A percentile compares a stretch with the other conserved stretches of the same genome.
Evolutionary conservation across 495 filamentous ascomycete genomes (phyloP).

Genomic region (Aspergillus coremiiformis): DNA sequence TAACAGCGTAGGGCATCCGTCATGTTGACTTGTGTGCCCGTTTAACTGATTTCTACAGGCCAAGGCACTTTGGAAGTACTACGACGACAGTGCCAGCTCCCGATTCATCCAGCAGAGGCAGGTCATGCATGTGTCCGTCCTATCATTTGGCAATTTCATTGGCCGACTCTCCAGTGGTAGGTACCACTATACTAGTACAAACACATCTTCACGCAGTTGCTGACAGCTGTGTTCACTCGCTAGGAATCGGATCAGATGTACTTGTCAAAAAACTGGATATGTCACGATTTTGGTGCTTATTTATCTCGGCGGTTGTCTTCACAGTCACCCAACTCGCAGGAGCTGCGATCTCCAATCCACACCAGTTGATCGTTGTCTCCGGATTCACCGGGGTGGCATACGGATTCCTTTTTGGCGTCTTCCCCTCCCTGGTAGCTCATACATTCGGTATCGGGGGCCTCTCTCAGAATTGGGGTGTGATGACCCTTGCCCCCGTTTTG

Average conservation of each 20-base stretch:
- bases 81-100: conserved; percentile 62
- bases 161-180: conserved; percentile 72
- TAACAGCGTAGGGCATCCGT: conserved; percentile 58
- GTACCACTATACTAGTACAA: conserved; percentile 8
- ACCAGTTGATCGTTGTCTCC: conserved; percentile 70
- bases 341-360: conserved; percentile 69
- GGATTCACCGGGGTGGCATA: conserved; percentile 81
- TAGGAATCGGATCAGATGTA: conserved; percentile 83
- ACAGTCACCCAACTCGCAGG: conserved; percentile 73
- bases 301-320: conserved; percentile 70
- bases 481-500: conserved; percentile 80
- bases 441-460: conserved; percentile 87
- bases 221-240: background rate
- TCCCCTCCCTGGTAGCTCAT: conserved; percentile 84
- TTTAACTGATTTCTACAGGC: conserved; percentile 32
- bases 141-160: conserved; percentile 76
- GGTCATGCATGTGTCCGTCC: conserved; percentile 85
- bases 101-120: conserved; percentile 77
- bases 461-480: conserved; percentile 86
- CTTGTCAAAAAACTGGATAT: conserved; percentile 71
- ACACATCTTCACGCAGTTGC: background rate
- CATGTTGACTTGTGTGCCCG: background rate
- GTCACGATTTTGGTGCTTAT: conserved; percentile 84
- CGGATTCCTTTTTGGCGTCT: conserved; percentile 91
- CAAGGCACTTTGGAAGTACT: conserved; percentile 71